phyloP scores from a whole-genome alignment of 164 flowering plant species.

The Brasenia schreberi region DNA sequence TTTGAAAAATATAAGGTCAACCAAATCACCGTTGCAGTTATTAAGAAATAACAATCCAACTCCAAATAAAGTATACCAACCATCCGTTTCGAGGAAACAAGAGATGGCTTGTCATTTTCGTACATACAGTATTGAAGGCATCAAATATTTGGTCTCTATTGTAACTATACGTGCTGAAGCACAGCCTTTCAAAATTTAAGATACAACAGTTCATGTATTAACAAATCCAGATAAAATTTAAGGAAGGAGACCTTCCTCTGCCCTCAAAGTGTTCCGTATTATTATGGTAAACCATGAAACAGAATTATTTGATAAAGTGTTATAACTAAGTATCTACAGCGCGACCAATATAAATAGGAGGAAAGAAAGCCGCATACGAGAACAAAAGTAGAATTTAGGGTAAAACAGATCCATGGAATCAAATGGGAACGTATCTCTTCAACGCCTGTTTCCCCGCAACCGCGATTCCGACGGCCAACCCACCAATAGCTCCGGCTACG shows the following conservation, averaged over 20 bases:
- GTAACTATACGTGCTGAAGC: neutral
- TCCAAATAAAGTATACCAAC: neutral
- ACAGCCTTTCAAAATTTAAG: neutral
- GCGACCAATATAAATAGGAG: neutral
- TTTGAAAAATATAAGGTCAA: neutral
- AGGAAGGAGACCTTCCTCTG: neutral
- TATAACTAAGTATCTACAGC: neutral
- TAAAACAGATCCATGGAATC: slow-evolving; percentile 2
- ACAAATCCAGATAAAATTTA: neutral
- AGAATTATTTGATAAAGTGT: neutral
- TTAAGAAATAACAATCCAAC: neutral
- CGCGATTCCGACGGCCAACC: slow-evolving; percentile 32
- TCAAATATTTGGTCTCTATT: neutral
- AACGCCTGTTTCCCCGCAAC: slow-evolving; percentile 42
- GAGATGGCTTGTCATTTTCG: neutral
- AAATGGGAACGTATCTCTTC: slow-evolving; percentile 50
- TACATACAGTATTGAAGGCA: neutral
- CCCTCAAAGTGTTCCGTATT: neutral
- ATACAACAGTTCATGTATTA: neutral
- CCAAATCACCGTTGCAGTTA: neutral
- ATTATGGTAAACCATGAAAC: neutral
- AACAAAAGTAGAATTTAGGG: neutral
- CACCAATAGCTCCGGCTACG: slow-evolving; percentile 53
- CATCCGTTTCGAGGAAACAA: neutral
- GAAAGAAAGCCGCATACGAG: neutral